Percentiles rank a stretch among this genome's conserved stretches.
Evolutionary conservation across 176 grass and related monocot genomes (phyloP).

Genomic region (Poa annua): DNA sequence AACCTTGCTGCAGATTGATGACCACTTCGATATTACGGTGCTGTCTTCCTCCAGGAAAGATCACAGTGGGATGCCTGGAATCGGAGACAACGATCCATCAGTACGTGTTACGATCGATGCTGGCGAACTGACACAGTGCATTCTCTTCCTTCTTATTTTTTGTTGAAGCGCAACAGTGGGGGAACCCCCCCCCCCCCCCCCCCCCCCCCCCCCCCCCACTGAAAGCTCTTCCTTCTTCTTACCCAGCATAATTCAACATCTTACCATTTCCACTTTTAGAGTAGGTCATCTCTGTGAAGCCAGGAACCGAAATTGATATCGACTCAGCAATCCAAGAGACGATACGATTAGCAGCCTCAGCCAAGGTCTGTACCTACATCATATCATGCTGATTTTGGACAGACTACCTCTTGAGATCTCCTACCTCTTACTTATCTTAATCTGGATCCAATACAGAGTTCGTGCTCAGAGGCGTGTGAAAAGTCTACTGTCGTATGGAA

Average conservation of each 20-base stretch:
- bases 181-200: too few relatives aligned
- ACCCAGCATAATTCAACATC: neutral
- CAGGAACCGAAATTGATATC: slow-evolving; percentile 70
- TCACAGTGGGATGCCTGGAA: slow-evolving; percentile 60
- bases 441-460: slow-evolving; percentile 52
- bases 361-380: slow-evolving; percentile 50
- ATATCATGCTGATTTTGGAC: neutral
- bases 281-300: slow-evolving; percentile 82
- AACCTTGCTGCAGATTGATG: slow-evolving; percentile 62
- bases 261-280: neutral
- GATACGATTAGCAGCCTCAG: slow-evolving; percentile 58
- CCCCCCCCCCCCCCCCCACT: too few relatives aligned
- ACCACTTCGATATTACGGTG: slow-evolving; percentile 70
- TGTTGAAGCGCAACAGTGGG: too few relatives aligned
- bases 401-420: neutral
- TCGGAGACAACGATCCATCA: slow-evolving; percentile 68
- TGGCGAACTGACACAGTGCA: neutral
- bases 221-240: too few relatives aligned
- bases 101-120: slow-evolving; percentile 41
- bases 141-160: too few relatives aligned
- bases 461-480: slow-evolving; percentile 74
- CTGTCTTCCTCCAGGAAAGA: slow-evolving; percentile 66
- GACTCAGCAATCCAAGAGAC: slow-evolving; percentile 82
- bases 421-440: neutral
- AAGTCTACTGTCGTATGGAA: slow-evolving; percentile 61